phyloP scores from a whole-genome alignment of 345 rosid species.

The Salix exigua region DNA sequence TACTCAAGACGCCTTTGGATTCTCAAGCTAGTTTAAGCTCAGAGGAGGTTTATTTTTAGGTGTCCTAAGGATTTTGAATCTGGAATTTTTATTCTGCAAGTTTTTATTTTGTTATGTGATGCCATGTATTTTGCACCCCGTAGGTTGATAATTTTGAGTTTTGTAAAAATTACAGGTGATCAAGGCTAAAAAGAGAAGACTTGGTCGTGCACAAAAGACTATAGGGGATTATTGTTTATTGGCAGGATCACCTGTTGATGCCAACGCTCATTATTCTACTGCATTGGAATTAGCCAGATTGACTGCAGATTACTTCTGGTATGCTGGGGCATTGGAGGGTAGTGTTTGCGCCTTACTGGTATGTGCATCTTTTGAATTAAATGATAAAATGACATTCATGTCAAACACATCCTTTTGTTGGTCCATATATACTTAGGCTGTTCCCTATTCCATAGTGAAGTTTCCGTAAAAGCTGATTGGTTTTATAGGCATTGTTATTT shows the following conservation, averaged over 20 bases:
- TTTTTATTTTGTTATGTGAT: not conserved
- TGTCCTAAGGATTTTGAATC: constrained; percentile 64
- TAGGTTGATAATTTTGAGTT: constrained; percentile 24
- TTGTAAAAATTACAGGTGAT: constrained; percentile 59
- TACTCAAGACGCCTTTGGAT: constrained; percentile 93
- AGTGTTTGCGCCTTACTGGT: constrained; percentile 94
- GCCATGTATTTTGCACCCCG: constrained; percentile 6
- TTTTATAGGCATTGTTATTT: not conserved
- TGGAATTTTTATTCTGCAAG: constrained; percentile 12
- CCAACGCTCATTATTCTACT: constrained; percentile 92
- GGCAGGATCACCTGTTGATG: constrained; percentile 99
- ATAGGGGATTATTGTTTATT: constrained; percentile 97
- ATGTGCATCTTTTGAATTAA: constrained; percentile 12
- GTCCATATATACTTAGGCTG: not conserved
- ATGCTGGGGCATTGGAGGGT: constrained; percentile 97
- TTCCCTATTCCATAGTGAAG: too few species aligned
- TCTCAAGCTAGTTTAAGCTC: constrained; percentile 97
- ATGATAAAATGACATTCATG: not conserved
- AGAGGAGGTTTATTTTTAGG: constrained; percentile 98
- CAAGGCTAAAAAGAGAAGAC: constrained; percentile 92
- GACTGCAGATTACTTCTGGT: constrained; percentile 93
- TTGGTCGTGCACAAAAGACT: constrained; percentile 93
- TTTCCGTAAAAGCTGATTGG: not conserved
- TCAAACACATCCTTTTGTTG: not conserved
- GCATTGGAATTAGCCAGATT: constrained; percentile 85